Conservation (phyloP, 1,284 basidiomycete genomes). For the Caloboletus firmus region DNA sequence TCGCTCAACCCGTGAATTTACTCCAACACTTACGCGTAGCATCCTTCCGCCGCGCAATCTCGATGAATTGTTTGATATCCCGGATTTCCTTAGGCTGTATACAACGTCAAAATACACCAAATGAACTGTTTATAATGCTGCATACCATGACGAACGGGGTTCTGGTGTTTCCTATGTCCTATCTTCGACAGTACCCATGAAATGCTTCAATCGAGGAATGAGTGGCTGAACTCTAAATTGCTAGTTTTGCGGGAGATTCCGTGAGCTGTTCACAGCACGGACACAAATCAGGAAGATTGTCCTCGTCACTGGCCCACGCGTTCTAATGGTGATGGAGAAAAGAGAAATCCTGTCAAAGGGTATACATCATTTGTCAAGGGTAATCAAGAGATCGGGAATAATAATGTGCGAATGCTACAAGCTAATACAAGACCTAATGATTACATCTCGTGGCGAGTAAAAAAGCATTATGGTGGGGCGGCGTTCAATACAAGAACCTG, state of each 20-base stretch:
- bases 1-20: constrained; percentile 18
- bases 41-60: constrained; percentile 91
- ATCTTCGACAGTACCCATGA: background rate
- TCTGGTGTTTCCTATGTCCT: constrained; percentile 1
- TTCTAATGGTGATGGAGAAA: background rate
- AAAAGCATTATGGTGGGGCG: background rate
- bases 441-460: constrained; percentile 8
- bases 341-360: background rate
- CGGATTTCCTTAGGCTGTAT: constrained; percentile 92
- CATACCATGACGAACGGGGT: constrained; percentile 28
- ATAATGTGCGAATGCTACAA: constrained; percentile 23
- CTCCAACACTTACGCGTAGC: constrained; percentile 57
- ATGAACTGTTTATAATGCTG: background rate
- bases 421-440: constrained; percentile 19
- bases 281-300: too few relatives aligned
- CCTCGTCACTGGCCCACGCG: too few relatives aligned
- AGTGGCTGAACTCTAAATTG: constrained; percentile 37
- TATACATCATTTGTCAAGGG: background rate
- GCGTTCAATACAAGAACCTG: background rate
- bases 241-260: constrained; percentile 29
- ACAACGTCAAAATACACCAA: constrained; percentile 6
- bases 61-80: constrained; percentile 99
- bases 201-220: background rate
- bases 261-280: background rate
- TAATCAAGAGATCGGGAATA: background rate